These are phyloP conservation scores for Arabidopsis hybrid DNA, from an alignment of 441 rosid genomes.

Conservation along the genomic window DNA sequence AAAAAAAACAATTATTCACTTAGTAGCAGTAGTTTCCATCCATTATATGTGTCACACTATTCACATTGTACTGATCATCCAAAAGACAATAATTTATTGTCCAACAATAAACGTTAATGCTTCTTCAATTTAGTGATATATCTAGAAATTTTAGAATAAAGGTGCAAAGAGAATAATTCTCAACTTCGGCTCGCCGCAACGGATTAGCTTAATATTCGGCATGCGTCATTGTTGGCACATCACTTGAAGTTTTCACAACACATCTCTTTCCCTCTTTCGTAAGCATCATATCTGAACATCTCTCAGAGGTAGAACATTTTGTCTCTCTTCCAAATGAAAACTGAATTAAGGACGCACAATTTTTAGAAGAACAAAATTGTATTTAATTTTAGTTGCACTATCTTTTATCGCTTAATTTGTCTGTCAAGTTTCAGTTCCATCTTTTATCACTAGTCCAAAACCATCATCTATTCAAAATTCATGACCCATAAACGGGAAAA, in stretches of 20 bases:
- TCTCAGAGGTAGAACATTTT: too few relatives aligned
- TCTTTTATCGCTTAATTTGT: too few relatives aligned
- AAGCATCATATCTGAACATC: not conserved
- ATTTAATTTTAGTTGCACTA: too few relatives aligned
- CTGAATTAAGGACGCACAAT: too few relatives aligned
- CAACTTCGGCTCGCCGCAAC: constrained; percentile 29
- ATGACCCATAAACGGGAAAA: too few relatives aligned
- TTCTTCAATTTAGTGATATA: not conserved
- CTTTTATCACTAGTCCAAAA: too few relatives aligned
- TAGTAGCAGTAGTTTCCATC: constrained; percentile 1
- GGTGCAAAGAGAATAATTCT: constrained; percentile 25
- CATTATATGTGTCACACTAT: constrained; percentile 18
- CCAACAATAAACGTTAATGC: not conserved
- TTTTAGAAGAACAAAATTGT: too few relatives aligned
- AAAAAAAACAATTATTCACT: not conserved
- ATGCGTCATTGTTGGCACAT: not conserved
- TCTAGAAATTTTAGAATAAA: not conserved
- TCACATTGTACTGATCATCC: constrained; percentile 14
- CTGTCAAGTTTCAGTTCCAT: too few relatives aligned
- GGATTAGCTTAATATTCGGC: constrained; percentile 6
- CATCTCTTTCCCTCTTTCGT: not conserved
- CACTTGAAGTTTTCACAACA: not conserved
- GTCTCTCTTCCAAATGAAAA: too few relatives aligned
- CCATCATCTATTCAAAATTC: too few relatives aligned
- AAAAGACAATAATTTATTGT: not conserved